Percentiles rank a stretch among this genome's conserved stretches.
phyloP scores from a whole-genome alignment of 1,139 yeast genomes.

The Barnettozyma hawaiiensis region DNA sequence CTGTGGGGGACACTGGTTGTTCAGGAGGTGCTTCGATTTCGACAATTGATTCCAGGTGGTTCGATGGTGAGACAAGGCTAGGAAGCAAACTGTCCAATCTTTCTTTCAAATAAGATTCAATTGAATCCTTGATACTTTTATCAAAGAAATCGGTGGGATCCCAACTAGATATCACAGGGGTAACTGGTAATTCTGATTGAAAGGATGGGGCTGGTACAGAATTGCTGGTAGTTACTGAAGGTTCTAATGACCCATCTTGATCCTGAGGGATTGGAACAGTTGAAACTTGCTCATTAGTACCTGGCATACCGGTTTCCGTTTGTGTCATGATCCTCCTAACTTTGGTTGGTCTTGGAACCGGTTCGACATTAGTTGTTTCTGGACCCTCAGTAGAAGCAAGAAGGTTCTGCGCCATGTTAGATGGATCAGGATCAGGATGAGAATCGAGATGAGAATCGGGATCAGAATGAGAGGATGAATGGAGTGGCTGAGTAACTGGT shows the following conservation, averaged over 20 bases:
- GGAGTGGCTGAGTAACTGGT: background rate
- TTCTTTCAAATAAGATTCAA: conserved; percentile 10
- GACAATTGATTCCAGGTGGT: background rate
- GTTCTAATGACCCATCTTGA: background rate
- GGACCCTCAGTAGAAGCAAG: background rate
- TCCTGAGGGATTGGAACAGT: background rate
- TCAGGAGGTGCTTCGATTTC: background rate
- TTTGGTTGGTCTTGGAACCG: background rate
- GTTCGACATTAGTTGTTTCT: background rate
- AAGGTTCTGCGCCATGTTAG: too few relatives aligned
- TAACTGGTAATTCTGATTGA: background rate
- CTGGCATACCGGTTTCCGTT: background rate
- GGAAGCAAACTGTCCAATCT: conserved; percentile 7
- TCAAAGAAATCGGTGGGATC: conserved; percentile 2
- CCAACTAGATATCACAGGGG: background rate
- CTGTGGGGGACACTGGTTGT: background rate
- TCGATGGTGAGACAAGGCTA: background rate
- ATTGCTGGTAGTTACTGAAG: background rate
- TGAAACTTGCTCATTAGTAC: background rate
- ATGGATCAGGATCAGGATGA: too few relatives aligned
- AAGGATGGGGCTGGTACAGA: background rate
- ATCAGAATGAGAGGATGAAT: too few relatives aligned
- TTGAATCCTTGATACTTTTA: conserved; percentile 5
- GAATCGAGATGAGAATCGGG: too few relatives aligned
- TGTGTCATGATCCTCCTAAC: background rate